Percentiles rank a stretch among this genome's conserved stretches.
Conservation (phyloP, 768 basidiomycete genomes). For the Tephrocybe sp. region DNA sequence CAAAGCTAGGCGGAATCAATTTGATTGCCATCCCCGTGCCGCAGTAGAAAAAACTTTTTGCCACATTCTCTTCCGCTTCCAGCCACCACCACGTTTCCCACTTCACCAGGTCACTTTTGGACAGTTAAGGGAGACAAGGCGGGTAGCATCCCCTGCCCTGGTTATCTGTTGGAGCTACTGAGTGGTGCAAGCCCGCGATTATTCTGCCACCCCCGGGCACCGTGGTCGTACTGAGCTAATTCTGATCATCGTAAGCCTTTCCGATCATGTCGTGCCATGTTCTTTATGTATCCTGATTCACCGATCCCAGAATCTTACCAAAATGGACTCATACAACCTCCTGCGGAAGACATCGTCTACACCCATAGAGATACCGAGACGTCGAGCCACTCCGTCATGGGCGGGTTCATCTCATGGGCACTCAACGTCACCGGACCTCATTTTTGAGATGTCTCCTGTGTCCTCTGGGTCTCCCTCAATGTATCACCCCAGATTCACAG, state of each 20-base stretch:
- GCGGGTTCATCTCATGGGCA: conserved; percentile 28
- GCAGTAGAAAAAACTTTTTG: conserved; percentile 12
- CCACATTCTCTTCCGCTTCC: conserved; percentile 5
- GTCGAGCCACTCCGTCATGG: conserved; percentile 20
- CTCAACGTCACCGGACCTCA: conserved; percentile 43
- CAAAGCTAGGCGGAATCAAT: conserved; percentile 10
- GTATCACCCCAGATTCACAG: conserved; percentile 21
- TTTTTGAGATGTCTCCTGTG: conserved; percentile 55
- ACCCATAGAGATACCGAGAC: conserved; percentile 48
- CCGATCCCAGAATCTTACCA: conserved; percentile 7
- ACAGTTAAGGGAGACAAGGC: neutral
- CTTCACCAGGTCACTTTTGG: neutral
- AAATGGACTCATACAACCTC: conserved; percentile 12
- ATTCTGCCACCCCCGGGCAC: conserved; percentile 2
- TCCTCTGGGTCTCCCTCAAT: conserved; percentile 25
- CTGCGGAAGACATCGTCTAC: conserved; percentile 30
- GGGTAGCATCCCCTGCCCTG: neutral
- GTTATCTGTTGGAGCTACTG: neutral
- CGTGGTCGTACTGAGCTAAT: neutral
- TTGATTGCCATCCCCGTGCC: conserved; percentile 14
- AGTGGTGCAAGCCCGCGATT: conserved; percentile 1
- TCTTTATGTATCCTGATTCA: conserved; percentile 1
- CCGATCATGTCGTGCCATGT: conserved; percentile 11
- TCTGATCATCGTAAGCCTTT: conserved; percentile 11
- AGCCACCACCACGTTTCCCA: neutral